Evolutionary conservation across 495 filamentous ascomycete species (phyloP).

Genomic region (Recurvomyces mirabilis): DNA sequence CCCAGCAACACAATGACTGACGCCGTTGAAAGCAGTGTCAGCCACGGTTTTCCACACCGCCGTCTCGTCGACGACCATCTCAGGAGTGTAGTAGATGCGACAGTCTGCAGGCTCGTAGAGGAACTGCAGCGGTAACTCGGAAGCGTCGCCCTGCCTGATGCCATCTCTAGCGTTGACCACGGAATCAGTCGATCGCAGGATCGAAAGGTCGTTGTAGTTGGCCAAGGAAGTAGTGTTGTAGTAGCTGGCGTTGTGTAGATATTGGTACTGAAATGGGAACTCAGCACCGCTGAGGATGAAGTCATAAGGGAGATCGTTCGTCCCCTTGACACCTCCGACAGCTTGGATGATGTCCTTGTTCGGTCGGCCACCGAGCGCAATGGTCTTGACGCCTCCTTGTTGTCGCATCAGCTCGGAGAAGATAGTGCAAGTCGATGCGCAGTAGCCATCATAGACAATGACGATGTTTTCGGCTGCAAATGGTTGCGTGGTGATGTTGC

Average conservation of each 20-base stretch:
- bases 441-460: constrained; percentile 44
- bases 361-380: constrained; percentile 52
- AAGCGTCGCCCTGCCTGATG: constrained; percentile 19
- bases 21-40: constrained; percentile 23
- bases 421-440: constrained; percentile 53
- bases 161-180: constrained; percentile 27
- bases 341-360: constrained; percentile 48
- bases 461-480: constrained; percentile 28
- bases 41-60: constrained; percentile 29
- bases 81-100: constrained; percentile 27
- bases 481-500: constrained; percentile 26
- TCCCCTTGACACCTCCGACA: constrained; percentile 49
- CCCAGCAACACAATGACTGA: constrained; percentile 14
- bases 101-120: constrained; percentile 30
- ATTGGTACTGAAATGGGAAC: constrained; percentile 2
- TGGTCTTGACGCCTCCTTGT: constrained; percentile 45
- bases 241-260: constrained; percentile 5
- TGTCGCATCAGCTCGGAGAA: constrained; percentile 46
- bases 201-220: constrained; percentile 9
- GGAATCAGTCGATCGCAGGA: constrained; percentile 1
- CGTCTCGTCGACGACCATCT: constrained; percentile 28
- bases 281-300: constrained; percentile 12
- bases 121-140: constrained; percentile 27
- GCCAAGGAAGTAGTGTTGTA: constrained; percentile 16
- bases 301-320: constrained; percentile 13